Evolutionary conservation across 768 basidiomycete genomes (phyloP), one percentile per base, ranked within the genome.

Genomic region (Candolleomyces eurysporus): DNA sequence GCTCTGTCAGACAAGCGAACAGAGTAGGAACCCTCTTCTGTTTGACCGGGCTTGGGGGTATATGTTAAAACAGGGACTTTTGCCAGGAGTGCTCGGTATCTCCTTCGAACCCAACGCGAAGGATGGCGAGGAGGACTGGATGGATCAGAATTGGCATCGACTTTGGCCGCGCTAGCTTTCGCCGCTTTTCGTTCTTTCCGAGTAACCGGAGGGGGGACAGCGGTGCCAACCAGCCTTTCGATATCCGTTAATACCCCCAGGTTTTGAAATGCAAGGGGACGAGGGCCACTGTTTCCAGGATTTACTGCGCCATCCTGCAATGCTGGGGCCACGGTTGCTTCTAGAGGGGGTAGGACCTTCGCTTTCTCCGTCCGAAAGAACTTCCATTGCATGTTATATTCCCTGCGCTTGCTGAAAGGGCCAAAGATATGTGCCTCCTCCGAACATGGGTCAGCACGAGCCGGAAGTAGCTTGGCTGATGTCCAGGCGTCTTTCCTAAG

Each of bases 371-470:
- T 65, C 16, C 69, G 73, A 71, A 86, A 91, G 67, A 79, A 90
- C 21, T 85, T 83, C 85, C 88, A 84, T 21, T 85, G 84, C 50
- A 86, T 78, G 72, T 94, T 94, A 53, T 85, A 79, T 69, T 91
- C 84, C 48, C 91, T 82, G 40, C 91, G 84, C 68, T 84, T 89
- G 76, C 89, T 90, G 48, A 92, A 76, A 10, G 79, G 82, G 2
- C 90, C 91, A 39, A 90, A 73, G 4, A 88, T 65, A 31, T 70
- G 70, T 1, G 86, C 85, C 57, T 90, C 87, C 59, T 82, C 77
- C 9, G 89, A 87, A 2, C 70, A 63, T 19, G 84, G 81, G 63
- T 87, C 73, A 32, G 85, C 85, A 21, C 83, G 82, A n/a, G 69
- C 65, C 2, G 88, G 87, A 22, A 92, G 73, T 5, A 69, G 78